Evolutionary conservation across 108 stramenopile genomes (phyloP).

Genomic region (Hondaea fermentalgiana): DNA sequence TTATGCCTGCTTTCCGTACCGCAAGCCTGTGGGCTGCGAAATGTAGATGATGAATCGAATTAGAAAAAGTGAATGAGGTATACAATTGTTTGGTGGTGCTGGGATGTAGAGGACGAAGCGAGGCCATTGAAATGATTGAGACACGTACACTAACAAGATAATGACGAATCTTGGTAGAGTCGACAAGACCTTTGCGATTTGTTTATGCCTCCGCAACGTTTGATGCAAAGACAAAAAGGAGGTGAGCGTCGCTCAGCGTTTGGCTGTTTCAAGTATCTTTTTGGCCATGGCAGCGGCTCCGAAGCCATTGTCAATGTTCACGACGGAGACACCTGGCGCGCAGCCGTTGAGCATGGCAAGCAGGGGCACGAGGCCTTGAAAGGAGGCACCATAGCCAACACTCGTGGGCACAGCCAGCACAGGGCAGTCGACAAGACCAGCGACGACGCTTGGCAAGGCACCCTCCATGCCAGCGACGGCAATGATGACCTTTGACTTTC

Average conservation of each 20-base stretch:
- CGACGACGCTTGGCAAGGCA: conserved; percentile 85
- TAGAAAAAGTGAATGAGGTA: too few species aligned
- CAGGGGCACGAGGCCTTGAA: conserved; percentile 78
- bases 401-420: conserved; percentile 86
- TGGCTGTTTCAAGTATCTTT: conserved; percentile 45
- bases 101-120: too few species aligned
- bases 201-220: too few species aligned
- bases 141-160: too few species aligned
- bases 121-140: too few species aligned
- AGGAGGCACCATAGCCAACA: conserved; percentile 81
- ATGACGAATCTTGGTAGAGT: too few species aligned
- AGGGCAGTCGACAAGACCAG: conserved; percentile 77
- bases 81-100: too few species aligned
- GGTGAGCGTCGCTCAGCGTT: not conserved
- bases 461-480: conserved; percentile 91
- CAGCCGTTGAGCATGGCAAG: conserved; percentile 91
- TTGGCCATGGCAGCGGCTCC: conserved; percentile 84
- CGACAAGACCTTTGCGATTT: too few species aligned
- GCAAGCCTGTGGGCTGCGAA: not conserved
- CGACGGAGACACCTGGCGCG: conserved; percentile 83
- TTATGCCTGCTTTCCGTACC: not conserved
- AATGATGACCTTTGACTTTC: conserved; percentile 65
- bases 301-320: conserved; percentile 94
- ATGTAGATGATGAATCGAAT: not conserved
- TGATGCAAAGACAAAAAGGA: too few species aligned